phyloP scores from a whole-genome alignment of 768 basidiomycete species.

The Leccinum barrowsii region DNA sequence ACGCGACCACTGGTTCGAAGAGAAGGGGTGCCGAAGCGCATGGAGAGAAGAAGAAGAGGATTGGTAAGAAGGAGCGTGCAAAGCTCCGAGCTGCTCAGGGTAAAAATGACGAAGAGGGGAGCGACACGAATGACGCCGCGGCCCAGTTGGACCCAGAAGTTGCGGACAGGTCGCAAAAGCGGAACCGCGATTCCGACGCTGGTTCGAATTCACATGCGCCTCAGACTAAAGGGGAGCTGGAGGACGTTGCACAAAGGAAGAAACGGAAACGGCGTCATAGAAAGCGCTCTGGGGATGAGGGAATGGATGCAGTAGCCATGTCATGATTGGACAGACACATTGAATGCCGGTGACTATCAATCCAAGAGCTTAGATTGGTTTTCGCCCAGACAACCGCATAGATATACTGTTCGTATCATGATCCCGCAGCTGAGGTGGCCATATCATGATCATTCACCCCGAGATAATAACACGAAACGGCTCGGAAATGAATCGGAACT shows the following conservation, averaged over 20 bases:
- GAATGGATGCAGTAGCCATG: background rate
- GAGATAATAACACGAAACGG: background rate
- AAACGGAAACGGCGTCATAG: conserved; percentile 43
- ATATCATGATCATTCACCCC: background rate
- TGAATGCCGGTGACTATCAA: background rate
- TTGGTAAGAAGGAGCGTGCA: conserved; percentile 67
- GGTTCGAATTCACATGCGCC: conserved; percentile 5
- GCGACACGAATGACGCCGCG: background rate
- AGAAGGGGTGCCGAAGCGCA: conserved; percentile 10
- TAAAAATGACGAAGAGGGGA: conserved; percentile 7
- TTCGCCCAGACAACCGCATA: background rate
- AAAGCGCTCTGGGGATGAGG: conserved; percentile 23
- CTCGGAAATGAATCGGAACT: conserved; percentile 1
- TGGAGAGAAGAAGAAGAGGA: conserved; percentile 52
- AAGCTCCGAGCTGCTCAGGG: conserved; percentile 39
- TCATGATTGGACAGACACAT: background rate
- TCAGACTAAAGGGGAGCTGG: conserved; percentile 6
- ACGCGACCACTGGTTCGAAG: background rate
- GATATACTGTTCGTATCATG: background rate
- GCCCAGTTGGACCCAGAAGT: background rate
- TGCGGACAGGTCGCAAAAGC: conserved; percentile 8
- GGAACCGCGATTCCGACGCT: conserved; percentile 16
- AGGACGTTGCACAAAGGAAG: conserved; percentile 24
- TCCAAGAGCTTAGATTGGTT: background rate
- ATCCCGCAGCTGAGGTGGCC: background rate